These are phyloP conservation scores for Colletotrichum lini DNA, from an alignment of 2,329 filamentous ascomycete species.

Conservation along the genomic window DNA sequence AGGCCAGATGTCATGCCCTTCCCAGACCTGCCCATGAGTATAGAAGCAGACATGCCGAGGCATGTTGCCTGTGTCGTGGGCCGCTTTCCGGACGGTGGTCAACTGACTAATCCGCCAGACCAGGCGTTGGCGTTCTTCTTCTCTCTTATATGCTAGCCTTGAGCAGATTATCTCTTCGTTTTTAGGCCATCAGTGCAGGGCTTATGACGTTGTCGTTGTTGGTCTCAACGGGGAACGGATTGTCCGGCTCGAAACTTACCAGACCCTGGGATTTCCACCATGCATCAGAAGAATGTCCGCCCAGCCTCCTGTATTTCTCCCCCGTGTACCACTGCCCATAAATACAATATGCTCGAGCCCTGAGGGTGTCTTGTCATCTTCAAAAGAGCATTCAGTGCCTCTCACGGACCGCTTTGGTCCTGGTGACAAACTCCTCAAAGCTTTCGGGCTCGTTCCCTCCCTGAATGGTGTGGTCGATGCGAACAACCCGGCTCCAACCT, in stretches of 20 bases:
- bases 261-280: background rate
- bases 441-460: conserved; percentile 39
- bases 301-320: background rate
- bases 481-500: conserved; percentile 62
- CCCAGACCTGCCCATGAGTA: too few relatives aligned
- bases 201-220: too few relatives aligned
- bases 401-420: background rate
- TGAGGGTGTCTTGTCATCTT: background rate
- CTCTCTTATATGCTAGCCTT: background rate
- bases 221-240: background rate
- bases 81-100: background rate
- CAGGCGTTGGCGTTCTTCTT: background rate
- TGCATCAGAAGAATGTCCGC: background rate
- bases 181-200: too few relatives aligned
- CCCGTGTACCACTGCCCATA: background rate
- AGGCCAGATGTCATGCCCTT: background rate
- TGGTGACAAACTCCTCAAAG: conserved; percentile 36
- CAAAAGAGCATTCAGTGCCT: background rate
- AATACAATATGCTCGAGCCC: background rate
- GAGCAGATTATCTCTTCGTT: background rate
- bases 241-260: background rate
- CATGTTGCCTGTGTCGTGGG: background rate
- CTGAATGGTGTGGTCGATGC: conserved; percentile 48
- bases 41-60: background rate
- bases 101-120: background rate